Evolutionary conservation across 129 eudicot species (phyloP), one percentile per base, ranked within the genome.

Genomic region (Glebionis coronaria): DNA sequence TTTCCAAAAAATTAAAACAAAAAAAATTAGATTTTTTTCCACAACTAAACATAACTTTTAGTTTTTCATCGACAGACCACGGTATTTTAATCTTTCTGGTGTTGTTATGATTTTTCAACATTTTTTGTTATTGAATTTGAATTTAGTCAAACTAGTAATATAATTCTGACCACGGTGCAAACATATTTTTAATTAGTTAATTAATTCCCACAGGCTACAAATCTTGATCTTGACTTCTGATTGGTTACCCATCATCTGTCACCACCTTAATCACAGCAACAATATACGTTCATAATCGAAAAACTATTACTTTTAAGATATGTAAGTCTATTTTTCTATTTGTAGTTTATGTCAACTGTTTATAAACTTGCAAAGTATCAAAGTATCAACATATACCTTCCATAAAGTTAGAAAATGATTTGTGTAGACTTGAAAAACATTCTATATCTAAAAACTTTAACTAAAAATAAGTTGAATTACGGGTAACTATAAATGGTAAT

Each of bases 201-300:
- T 6, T 29, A 56, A 45, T 66, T 59, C 73, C 49, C 35, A 15
- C 44, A 46, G 67, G 67, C 49, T 47, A 15, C 44, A 46, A 74
- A 74, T 74, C 79, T 74, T 66, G 79, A 74, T 74, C 73, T 74
- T 67, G 79, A 67, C 61, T 66, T 74, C 61, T 20, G 59, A 74
- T 66, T 57, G 52, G 73, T 52, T 28, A 13, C 19, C 9, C 59
- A 63, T 28, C 23, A 51, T 74, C 69, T 61, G 67, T 56, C 72
- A 70, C 16, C 67, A 38, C 79, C 79, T 75, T 75, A 67, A 75
- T 68, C 40, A 60, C 73, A 59, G 73, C 79, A 75, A 57, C 38
- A 56, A 75, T 72, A 61, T 62, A 31, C 77, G 77, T 63, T 44
- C 55, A 38, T 46, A 29, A 46, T 58, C 21, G 12, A 12, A 40